Conservation (phyloP, 305 asterid species). For the Ajuga reptans region DNA sequence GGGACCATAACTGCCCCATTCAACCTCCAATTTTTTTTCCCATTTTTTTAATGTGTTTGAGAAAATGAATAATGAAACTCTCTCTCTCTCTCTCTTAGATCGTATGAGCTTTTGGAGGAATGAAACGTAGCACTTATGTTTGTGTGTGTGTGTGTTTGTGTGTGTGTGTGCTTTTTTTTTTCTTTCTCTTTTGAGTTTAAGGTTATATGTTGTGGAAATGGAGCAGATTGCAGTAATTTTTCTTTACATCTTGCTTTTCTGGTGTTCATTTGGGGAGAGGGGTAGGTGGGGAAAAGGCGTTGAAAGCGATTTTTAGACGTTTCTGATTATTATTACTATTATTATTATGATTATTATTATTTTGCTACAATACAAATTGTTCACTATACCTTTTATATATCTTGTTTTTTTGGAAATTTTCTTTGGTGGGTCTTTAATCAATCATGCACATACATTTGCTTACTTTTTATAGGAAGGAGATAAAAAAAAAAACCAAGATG, state of each 20-base stretch:
- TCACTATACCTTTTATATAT: background rate
- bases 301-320: constrained; percentile 23
- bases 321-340: background rate
- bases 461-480: background rate
- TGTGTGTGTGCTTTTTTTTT: too few species aligned
- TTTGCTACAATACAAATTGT: too few species aligned
- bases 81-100: background rate
- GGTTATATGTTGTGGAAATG: background rate
- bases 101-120: background rate
- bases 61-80: background rate
- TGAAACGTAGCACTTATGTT: background rate
- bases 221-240: background rate
- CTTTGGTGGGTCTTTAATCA: constrained; percentile 7
- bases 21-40: constrained; percentile 21
- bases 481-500: constrained; percentile 4
- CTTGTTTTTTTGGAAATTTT: background rate
- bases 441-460: background rate
- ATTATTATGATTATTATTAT: background rate
- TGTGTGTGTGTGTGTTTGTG: background rate
- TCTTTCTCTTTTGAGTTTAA: too few species aligned
- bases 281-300: constrained; percentile 20
- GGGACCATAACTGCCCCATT: constrained; percentile 46
- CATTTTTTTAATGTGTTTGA: background rate
- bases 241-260: background rate
- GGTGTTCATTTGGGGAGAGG: background rate